Evolutionary conservation across 805 yeast species (phyloP).

Genomic region (Candida odintsovae): DNA sequence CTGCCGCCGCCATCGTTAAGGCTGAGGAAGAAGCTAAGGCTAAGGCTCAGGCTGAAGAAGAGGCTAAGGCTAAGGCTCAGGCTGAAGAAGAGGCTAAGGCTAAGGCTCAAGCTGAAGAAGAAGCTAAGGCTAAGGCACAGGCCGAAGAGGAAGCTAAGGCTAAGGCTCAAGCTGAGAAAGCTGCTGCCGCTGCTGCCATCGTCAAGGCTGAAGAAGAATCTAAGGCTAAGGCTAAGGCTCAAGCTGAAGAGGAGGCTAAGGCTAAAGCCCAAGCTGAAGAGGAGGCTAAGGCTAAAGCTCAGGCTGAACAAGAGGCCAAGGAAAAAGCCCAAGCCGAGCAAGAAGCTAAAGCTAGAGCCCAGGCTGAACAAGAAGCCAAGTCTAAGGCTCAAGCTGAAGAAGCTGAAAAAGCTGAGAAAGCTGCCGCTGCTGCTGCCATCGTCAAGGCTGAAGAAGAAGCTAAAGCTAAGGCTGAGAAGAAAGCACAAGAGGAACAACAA

Average conservation of each 20-base stretch:
- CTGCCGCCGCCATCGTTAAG: no score
- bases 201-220: slow-evolving; percentile 2
- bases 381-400: slow-evolving; percentile 4
- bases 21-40: slow-evolving; percentile 62
- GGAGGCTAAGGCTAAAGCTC: slow-evolving; percentile 4
- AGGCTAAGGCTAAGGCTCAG: no score
- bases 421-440: no score
- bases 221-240: no score
- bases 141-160: slow-evolving; percentile 6
- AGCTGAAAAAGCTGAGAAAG: slow-evolving; percentile 1
- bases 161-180: background rate
- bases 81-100: slow-evolving; percentile 10
- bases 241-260: background rate
- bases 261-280: background rate
- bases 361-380: slow-evolving; percentile 11
- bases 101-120: slow-evolving; percentile 6
- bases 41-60: no score
- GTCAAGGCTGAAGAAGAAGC: slow-evolving; percentile 6
- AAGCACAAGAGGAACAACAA: slow-evolving; percentile 1
- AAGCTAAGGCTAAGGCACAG: slow-evolving; percentile 4
- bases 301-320: no score
- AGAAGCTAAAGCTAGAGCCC: no score
- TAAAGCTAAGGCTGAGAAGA: slow-evolving; percentile 2
- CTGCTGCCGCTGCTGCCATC: no score
- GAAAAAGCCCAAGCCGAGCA: no score